Conservation (phyloP, 2,329 filamentous ascomycete species). For the Fusarium penzigii region DNA sequence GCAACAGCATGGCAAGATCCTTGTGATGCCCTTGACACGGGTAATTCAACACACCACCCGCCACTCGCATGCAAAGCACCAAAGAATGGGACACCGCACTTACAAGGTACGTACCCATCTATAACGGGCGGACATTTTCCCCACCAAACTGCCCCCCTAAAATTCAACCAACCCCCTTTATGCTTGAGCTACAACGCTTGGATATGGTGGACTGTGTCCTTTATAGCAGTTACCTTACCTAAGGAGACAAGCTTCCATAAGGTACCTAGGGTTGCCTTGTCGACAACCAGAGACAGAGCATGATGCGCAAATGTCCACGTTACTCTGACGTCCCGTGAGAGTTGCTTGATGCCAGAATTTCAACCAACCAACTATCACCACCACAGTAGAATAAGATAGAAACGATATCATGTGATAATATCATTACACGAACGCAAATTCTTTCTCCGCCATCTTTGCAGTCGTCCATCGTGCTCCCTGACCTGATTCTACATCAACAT, state of each 20-base stretch:
- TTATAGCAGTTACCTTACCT: background rate
- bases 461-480: no score
- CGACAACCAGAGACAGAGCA: background rate
- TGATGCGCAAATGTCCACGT: background rate
- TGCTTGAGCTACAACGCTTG: background rate
- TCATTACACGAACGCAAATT: no score
- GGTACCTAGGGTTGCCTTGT: background rate
- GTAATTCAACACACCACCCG: slow-evolving; percentile 7
- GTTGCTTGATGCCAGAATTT: background rate
- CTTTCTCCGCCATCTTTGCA: no score
- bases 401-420: background rate
- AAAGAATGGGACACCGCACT: background rate
- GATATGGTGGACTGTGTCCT: background rate
- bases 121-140: background rate
- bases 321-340: background rate
- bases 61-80: slow-evolving; percentile 4
- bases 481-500: no score
- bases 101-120: background rate
- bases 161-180: background rate
- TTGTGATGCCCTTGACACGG: slow-evolving; percentile 16
- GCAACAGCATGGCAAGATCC: slow-evolving; percentile 18
- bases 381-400: background rate
- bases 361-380: background rate
- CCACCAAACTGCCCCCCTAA: background rate
- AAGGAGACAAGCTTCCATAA: background rate